Base-by-base conservation (phyloP, 306 rosid species). In the Geum urbanum region DNA sequence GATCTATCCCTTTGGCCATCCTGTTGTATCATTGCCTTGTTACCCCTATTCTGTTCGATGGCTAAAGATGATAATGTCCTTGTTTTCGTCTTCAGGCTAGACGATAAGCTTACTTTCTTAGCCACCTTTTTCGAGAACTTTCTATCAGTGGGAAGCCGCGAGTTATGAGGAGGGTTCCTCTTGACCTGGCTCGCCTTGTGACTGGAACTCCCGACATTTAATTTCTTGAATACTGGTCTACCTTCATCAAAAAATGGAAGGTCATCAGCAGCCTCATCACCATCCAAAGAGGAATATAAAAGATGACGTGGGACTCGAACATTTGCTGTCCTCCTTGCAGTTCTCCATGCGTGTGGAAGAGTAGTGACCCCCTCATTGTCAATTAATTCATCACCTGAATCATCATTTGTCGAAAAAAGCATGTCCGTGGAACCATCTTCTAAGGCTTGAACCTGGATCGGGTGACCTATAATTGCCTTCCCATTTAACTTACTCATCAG, bases 251-350 rank as follows among this genome's bases (percentile, higher is more conserved):
- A 53, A 63, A 62, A 68, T 46, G 89, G 84, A 73, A 76, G 72
- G 27, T 84, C 87, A 5, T 74, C 69, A 35, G 73, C 72, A 72
- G 76, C 72, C 59, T 94, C 99, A 32, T 79, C 87, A 62, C 84
- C 87, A 63, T 83, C 85, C 51, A 63, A 19, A 3, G 85, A 78
- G 5, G 92, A 81, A n/a, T 65, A 77, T 63, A 86, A 69, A 63
- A 46, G 96, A 32, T 96, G 91, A 39, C 96, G 97, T 5, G 97
- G 99, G 66, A 94, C 89, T 54, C 97, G 95, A 41, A 87, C 72
- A 57, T 88, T 91, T 18, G 99, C 97, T 12, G 99, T 91, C 78
- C 99, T 88, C 89, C 99, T 85, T 13, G 99, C 99, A 22, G 97
- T 94, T 71, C 92, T 88, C 99, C 99, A 94, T 77, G 96, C 91